These are phyloP conservation scores for Ceratobasidium sp. DNA, from an alignment of 1,284 basidiomycete species.

Conservation along the genomic window DNA sequence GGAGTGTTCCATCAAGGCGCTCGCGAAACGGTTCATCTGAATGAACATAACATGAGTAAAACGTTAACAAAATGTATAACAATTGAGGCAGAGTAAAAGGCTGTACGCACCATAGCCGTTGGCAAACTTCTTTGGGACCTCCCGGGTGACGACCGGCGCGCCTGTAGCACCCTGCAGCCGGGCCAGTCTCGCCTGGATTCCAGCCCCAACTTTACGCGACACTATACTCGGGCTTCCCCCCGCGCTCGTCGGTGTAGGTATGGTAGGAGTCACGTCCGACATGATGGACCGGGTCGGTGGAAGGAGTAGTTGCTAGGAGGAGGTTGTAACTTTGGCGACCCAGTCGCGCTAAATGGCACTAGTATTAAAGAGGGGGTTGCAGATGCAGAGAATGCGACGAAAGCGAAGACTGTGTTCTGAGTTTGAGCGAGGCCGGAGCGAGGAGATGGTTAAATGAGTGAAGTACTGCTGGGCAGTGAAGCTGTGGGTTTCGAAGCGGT, in stretches of 20 bases:
- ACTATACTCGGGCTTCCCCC: constrained; percentile 29
- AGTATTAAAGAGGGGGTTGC: constrained; percentile 6
- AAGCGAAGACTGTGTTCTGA: constrained; percentile 9
- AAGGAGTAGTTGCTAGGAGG: constrained; percentile 20
- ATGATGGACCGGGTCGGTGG: constrained; percentile 6
- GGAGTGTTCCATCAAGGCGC: constrained; percentile 35
- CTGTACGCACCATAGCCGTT: constrained; percentile 28
- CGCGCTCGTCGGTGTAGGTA: background rate
- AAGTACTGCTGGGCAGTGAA: constrained; percentile 12
- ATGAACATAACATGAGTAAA: background rate
- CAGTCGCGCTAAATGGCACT: constrained; percentile 28
- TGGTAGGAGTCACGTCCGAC: constrained; percentile 6
- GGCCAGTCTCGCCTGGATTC: constrained; percentile 36
- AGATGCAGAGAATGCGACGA: constrained; percentile 1
- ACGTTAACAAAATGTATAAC: constrained; percentile 2
- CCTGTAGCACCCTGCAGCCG: constrained; percentile 28
- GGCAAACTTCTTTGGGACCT: constrained; percentile 31
- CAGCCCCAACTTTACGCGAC: constrained; percentile 35
- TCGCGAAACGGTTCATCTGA: constrained; percentile 37
- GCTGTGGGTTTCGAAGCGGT: background rate
- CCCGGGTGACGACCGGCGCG: constrained; percentile 24
- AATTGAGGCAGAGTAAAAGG: background rate
- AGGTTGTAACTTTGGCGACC: constrained; percentile 3
- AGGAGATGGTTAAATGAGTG: constrained; percentile 38
- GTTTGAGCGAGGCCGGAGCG: constrained; percentile 12